phyloP scores from a whole-genome alignment of 177 flowering plant genomes.

The Vitis hybrid region DNA sequence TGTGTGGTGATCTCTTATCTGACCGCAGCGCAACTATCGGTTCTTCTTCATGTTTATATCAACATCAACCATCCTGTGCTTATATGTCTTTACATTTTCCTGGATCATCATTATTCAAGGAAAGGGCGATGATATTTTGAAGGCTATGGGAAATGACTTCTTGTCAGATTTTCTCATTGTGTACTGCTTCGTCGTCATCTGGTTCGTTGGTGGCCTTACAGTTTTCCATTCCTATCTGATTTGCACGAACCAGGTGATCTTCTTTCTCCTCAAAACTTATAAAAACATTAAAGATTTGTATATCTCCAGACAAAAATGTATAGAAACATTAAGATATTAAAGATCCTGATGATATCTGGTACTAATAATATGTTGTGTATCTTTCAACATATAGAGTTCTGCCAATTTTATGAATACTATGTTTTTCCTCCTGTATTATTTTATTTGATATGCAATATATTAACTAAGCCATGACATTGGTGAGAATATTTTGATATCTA shows the following conservation, averaged over 20 bases:
- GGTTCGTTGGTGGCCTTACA: conserved; percentile 99
- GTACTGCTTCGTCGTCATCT: conserved; percentile 81
- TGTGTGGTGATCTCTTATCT: conserved; percentile 8
- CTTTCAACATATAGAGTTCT: no score
- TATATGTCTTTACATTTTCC: conserved; percentile 69
- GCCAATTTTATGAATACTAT: no score
- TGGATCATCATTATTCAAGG: conserved; percentile 47
- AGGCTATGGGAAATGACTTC: conserved; percentile 50
- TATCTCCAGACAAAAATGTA: not conserved
- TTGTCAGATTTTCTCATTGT: conserved; percentile 62
- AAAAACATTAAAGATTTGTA: no score
- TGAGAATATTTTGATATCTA: no score
- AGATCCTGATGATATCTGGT: no score
- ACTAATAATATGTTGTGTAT: no score
- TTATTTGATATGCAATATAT: no score
- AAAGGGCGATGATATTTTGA: conserved; percentile 24
- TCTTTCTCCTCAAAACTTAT: conserved; percentile 1
- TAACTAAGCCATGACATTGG: no score
- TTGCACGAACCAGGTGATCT: conserved; percentile 87
- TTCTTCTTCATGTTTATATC: conserved; percentile 81
- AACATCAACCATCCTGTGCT: conserved; percentile 75
- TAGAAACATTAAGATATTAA: no score
- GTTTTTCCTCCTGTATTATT: no score
- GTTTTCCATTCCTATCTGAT: conserved; percentile 83
- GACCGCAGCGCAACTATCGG: conserved; percentile 89